A percentile compares a stretch with the other conserved stretches of the same genome.
These are phyloP conservation scores for Acorus calamus DNA, from an alignment of 106 monocot genomes.

Conservation along the genomic window DNA sequence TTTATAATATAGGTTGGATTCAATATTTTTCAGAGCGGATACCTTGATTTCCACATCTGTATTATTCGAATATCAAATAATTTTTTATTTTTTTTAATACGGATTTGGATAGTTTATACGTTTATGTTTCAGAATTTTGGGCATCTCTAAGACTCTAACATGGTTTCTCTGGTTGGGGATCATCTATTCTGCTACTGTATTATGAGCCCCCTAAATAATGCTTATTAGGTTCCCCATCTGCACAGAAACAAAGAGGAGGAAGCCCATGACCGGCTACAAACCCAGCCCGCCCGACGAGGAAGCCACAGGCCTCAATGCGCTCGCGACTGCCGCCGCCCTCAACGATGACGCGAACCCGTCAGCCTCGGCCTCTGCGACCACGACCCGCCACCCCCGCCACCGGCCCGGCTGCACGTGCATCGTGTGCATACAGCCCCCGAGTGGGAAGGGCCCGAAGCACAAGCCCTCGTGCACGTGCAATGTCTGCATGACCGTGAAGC, in stretches of 20 bases:
- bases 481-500: conserved; percentile 80
- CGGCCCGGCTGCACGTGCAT: conserved; percentile 91
- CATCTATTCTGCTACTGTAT: too few species aligned
- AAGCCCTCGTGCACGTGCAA: conserved; percentile 69
- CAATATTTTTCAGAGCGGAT: too few species aligned
- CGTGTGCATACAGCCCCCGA: conserved; percentile 93
- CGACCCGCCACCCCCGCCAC: conserved; percentile 81
- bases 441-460: conserved; percentile 97
- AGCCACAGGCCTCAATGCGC: conserved; percentile 43
- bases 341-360: conserved; percentile 39
- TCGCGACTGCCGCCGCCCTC: conserved; percentile 40
- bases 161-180: too few species aligned
- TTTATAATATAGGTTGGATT: too few species aligned
- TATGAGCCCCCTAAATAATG: too few species aligned
- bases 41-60: too few species aligned
- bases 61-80: too few species aligned
- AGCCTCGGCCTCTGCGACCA: conserved; percentile 36
- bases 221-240: too few species aligned
- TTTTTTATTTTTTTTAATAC: too few species aligned
- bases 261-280: conserved; percentile 15
- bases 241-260: conserved; percentile 65
- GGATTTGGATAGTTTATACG: too few species aligned
- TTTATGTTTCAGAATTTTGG: too few species aligned
- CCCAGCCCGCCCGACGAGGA: conserved; percentile 29
- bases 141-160: too few species aligned